Base-by-base conservation (phyloP, 2,329 filamentous ascomycete species). In the Sordariomycetes sp. region DNA sequence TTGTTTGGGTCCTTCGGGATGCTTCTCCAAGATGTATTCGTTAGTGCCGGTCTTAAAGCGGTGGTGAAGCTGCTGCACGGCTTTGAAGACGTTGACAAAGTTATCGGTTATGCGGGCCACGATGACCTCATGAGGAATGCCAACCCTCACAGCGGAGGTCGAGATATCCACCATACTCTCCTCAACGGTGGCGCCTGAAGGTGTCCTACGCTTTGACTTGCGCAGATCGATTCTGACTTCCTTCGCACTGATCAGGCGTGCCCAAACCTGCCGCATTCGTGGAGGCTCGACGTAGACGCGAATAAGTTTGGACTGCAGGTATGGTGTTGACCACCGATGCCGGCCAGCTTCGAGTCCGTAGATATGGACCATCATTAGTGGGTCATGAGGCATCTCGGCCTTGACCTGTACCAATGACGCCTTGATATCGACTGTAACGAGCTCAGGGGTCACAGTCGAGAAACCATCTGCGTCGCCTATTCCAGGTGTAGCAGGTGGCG, bases 41-140 rank as follows among this genome's bases (percentile, higher is more conserved):
- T 90, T 84, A 1, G 81, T 86, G 1, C 84, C 83, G 0, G 86
- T 94, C 53, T 76, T 78, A 64, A 96, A 94, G 9, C 90, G 80
- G 58, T 96, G 86, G 42, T 93, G 84, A n/a, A 98, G 70, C 50
- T 98, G 92, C 51, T 90, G 73, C 12, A 82, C 76, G 2, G 88
- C 83, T 57, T 98, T 98, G 44, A 84, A 63, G 1, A 85, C 79
- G 47, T 95, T 98, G 46, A 85, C 76, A 33, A 93, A 66, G 48
- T 96, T 98, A 60, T 98, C 92, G n/a, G 90, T 83, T 40, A 98
- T 82, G 40, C 81, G 82, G 57, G 92, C 83, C 49, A 96, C 72
- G 17, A 93, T 77, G 46, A 98, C 74, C 47, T 94, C 87, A 57
- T 96, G 87, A 2, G 93, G 92, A 9, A 98, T 79, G 6, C 82